These are phyloP conservation scores for Nannochloropsis salina DNA, from an alignment of 108 stramenopile species.

Conservation along the genomic window DNA sequence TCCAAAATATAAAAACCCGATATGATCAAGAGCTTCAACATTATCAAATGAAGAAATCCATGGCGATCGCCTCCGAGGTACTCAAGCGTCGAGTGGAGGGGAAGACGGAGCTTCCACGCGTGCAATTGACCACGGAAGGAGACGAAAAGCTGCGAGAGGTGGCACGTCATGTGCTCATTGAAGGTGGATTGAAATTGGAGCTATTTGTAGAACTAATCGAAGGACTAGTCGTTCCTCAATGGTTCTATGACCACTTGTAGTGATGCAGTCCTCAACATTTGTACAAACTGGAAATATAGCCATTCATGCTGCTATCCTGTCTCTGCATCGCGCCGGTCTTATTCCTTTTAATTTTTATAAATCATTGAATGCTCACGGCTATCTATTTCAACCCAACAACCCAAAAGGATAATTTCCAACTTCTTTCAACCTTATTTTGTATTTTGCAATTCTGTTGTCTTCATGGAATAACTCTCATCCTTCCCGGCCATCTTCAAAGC, in stretches of 20 bases:
- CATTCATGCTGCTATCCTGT: neutral
- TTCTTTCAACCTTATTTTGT: neutral
- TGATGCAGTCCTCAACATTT: neutral
- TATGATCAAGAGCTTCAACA: neutral
- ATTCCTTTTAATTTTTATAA: neutral
- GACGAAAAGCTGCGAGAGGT: neutral
- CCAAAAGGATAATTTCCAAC: neutral
- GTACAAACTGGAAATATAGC: neutral
- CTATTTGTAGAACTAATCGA: neutral
- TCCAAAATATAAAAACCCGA: neutral
- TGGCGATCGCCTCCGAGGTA: neutral
- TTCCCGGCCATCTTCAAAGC: too few relatives aligned
- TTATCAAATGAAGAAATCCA: neutral
- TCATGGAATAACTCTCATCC: too few relatives aligned
- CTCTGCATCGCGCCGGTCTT: neutral
- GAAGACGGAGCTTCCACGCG: neutral
- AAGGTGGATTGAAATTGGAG: neutral
- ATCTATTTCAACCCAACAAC: too few relatives aligned
- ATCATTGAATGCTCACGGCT: neutral
- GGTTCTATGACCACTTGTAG: neutral
- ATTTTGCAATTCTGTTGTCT: too few relatives aligned
- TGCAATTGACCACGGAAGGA: neutral
- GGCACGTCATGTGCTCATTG: neutral
- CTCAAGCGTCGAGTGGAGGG: neutral
- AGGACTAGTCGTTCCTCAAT: neutral